phyloP scores from a whole-genome alignment of 495 filamentous ascomycete species.

The Annulohypoxylon maeteangense region DNA sequence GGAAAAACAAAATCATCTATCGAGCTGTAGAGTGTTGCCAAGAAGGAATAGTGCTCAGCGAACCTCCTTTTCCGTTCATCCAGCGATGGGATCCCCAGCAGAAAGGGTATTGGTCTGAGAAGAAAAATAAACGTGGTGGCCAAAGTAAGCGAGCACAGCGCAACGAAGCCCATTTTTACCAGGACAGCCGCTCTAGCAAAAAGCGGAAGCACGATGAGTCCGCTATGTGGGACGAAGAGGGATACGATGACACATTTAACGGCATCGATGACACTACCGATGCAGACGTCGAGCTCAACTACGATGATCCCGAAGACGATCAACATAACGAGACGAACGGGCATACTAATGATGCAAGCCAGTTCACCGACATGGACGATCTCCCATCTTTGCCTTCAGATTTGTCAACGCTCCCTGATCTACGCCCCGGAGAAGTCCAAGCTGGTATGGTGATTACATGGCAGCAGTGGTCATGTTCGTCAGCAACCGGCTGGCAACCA shows the following conservation, averaged over 20 bases:
- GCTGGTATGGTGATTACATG: conserved; percentile 80
- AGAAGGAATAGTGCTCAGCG: conserved; percentile 75
- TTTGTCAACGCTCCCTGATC: conserved; percentile 60
- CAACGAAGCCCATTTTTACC: conserved; percentile 52
- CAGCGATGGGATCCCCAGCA: conserved; percentile 89
- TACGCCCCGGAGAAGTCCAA: conserved; percentile 64
- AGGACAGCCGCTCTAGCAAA: conserved; percentile 58
- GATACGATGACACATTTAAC: conserved; percentile 40
- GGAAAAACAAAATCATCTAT: conserved; percentile 77
- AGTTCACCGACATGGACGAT: conserved; percentile 61
- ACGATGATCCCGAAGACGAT: conserved; percentile 58
- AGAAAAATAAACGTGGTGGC: conserved; percentile 51
- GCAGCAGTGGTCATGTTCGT: conserved; percentile 78
- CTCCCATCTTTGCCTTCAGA: conserved; percentile 76
- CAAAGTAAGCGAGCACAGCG: conserved; percentile 54
- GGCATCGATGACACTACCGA: conserved; percentile 43
- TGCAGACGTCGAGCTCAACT: conserved; percentile 59
- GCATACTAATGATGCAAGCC: conserved; percentile 45
- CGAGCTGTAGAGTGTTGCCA: conserved; percentile 84
- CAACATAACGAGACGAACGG: conserved; percentile 42
- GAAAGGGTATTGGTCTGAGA: conserved; percentile 50
- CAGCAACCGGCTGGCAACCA: conserved; percentile 81
- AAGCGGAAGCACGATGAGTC: conserved; percentile 63
- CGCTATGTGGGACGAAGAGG: conserved; percentile 43
- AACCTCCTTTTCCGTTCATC: conserved; percentile 89